phyloP scores from a whole-genome alignment of 2,329 filamentous ascomycete genomes.

The Coniochaeta ligniaria region DNA sequence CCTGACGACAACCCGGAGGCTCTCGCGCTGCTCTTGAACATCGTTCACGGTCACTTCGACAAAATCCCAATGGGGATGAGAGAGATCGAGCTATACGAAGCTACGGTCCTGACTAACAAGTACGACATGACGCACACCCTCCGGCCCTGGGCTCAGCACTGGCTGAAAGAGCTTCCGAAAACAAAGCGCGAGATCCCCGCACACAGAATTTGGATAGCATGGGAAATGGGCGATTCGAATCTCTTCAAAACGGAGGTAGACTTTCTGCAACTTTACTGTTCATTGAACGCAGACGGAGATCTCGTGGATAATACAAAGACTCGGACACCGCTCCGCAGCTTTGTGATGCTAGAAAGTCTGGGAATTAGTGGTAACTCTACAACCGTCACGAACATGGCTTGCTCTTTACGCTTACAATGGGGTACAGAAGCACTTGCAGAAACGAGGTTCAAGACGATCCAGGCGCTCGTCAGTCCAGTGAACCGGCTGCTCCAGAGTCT shows the following conservation, averaged over 20 bases:
- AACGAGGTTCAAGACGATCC: background rate
- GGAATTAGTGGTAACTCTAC: background rate
- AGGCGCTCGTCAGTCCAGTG: background rate
- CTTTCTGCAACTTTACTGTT: background rate
- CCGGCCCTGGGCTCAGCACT: too few relatives aligned
- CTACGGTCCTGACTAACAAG: too few relatives aligned
- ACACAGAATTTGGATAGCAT: background rate
- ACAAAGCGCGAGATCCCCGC: too few relatives aligned
- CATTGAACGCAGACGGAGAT: background rate
- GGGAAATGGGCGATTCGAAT: background rate
- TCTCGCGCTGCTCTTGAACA: too few relatives aligned
- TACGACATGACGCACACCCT: too few relatives aligned
- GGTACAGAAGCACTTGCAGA: background rate
- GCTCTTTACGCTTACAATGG: background rate
- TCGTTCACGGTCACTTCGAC: too few relatives aligned
- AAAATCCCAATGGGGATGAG: too few relatives aligned
- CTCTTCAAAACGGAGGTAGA: background rate
- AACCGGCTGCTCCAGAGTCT: background rate
- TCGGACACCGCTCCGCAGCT: background rate
- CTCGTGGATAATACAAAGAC: background rate
- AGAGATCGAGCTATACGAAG: too few relatives aligned
- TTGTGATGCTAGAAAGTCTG: background rate
- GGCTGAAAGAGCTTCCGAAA: too few relatives aligned
- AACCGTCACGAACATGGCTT: background rate
- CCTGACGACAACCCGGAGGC: too few relatives aligned